A percentile compares a stretch with the other conserved stretches of the same genome.
Conservation (phyloP, 1,284 basidiomycete genomes). For the Baeospora myosura region DNA sequence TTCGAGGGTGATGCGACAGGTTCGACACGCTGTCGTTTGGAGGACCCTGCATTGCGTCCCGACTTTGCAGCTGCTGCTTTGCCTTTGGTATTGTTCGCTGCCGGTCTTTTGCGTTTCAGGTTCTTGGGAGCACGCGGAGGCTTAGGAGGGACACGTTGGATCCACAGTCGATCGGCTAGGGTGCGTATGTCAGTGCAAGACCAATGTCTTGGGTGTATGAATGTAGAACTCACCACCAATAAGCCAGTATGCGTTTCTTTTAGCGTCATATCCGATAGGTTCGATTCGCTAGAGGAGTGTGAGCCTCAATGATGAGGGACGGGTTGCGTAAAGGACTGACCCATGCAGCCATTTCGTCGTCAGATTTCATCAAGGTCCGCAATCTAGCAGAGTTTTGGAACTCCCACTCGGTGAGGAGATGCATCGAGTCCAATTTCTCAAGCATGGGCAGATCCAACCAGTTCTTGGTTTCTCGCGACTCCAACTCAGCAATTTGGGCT, state of each 20-base stretch:
- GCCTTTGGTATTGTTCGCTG: constrained; percentile 20
- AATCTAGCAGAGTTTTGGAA: constrained; percentile 67
- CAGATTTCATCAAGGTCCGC: constrained; percentile 65
- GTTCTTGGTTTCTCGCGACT: constrained; percentile 37
- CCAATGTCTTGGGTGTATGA: not conserved
- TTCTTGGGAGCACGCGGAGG: constrained; percentile 28
- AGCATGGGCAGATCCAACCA: constrained; percentile 69
- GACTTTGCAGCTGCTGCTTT: constrained; percentile 14
- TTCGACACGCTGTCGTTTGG: constrained; percentile 26
- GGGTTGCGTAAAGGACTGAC: constrained; percentile 32
- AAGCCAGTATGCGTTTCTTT: constrained; percentile 82
- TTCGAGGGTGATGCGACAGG: constrained; percentile 12
- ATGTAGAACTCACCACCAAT: constrained; percentile 56
- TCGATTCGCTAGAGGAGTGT: constrained; percentile 58
- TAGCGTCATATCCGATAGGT: constrained; percentile 80
- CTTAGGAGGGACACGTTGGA: constrained; percentile 65
- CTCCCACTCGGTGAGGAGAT: constrained; percentile 71
- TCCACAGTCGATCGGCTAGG: constrained; percentile 77
- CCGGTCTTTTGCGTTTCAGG: constrained; percentile 52
- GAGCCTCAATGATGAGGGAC: not conserved
- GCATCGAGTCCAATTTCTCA: constrained; percentile 70
- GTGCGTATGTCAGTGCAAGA: constrained; percentile 3
- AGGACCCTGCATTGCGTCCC: constrained; percentile 12
- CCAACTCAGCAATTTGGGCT: constrained; percentile 4
- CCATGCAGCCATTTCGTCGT: constrained; percentile 71